Evolutionary conservation across 257 asterid species (phyloP), one percentile per base, ranked within the genome.

Genomic region (Parsonsia alboflavescens): DNA sequence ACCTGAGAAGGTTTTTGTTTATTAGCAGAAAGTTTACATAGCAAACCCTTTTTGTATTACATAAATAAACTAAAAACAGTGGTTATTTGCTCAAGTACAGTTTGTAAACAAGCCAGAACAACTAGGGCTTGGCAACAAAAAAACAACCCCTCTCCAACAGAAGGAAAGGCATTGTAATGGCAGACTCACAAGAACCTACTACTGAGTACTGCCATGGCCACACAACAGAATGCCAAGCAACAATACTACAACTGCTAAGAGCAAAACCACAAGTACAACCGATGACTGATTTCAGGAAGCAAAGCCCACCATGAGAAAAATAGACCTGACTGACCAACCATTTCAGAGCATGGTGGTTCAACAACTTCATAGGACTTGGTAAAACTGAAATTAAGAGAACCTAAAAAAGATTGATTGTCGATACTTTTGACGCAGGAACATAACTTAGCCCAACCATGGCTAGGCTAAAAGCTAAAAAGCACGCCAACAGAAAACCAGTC

Each of bases 61-160:
- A 66, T 33, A 11, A 36, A 42, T 33, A 19, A n/a, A 21, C 64
- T 13, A 11, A 50, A 16, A 17, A 10, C 9, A 10, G 26, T 57
- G 84, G 84, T 75, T n/a, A n/a, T n/a, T n/a, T 80, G 86, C 86
- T 46, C 4, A 1, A 45, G 63, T 80, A 81, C 88, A 79, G 86
- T 72, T 78, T 82, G 80, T 83, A 73, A 78, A 82, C 81, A 87
- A 65, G 78, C 96, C 88, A 84, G 93, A 89, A 89, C 91, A 89
- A 91, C 88, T 80, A 78, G 85, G 87, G 87, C 89, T 77, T 83
- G 80, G 90, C 73, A 45, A 86, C 81, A 81, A 52, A 17, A 17
- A 63, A 85, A 87, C 88, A 88, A 86, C 81, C 88, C 86, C 80
- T 80, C 67, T 22, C 81, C 11, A 63, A 22, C 12, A 26, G 44